phyloP scores from a whole-genome alignment of 352 stramenopile genomes.

The Phytophthora boehmeriae region DNA sequence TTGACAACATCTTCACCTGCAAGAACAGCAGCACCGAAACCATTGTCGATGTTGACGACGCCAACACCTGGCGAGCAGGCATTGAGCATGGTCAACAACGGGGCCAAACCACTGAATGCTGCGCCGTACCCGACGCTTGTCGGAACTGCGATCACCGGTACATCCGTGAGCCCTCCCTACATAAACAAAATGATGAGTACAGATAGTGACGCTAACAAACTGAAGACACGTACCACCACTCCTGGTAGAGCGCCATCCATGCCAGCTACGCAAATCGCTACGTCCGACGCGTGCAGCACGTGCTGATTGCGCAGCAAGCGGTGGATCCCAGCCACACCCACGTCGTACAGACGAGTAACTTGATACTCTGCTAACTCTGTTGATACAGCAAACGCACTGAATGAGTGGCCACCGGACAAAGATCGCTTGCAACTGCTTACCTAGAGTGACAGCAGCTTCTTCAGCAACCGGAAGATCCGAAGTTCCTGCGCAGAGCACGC shows the following conservation, averaged over 20 bases:
- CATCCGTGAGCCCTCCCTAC: slow-evolving; percentile 80
- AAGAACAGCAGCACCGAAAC: slow-evolving; percentile 96
- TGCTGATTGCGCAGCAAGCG: slow-evolving; percentile 89
- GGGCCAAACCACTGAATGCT: slow-evolving; percentile 91
- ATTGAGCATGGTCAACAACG: slow-evolving; percentile 98
- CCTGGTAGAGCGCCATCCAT: slow-evolving; percentile 98
- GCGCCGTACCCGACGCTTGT: slow-evolving; percentile 94
- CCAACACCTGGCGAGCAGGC: slow-evolving; percentile 96
- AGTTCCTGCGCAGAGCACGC: slow-evolving; percentile 95
- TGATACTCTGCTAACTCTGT: slow-evolving; percentile 89
- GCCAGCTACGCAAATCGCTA: slow-evolving; percentile 96
- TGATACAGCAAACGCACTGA: not conserved
- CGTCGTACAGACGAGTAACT: slow-evolving; percentile 90
- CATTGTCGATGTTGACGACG: slow-evolving; percentile 99
- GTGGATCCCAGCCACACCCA: slow-evolving; percentile 95
- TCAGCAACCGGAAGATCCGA: slow-evolving; percentile 96
- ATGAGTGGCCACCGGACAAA: too few species aligned
- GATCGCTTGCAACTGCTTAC: too few species aligned
- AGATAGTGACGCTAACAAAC: not conserved
- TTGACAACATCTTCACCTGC: slow-evolving; percentile 61
- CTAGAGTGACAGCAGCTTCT: slow-evolving; percentile 94
- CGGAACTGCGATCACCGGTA: slow-evolving; percentile 89
- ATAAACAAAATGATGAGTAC: slow-evolving; percentile 1
- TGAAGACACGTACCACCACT: slow-evolving; percentile 93
- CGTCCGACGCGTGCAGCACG: slow-evolving; percentile 85